Evolutionary conservation across 306 rosid species (phyloP), one percentile per base, ranked within the genome.

Genomic region (Hylodesmum podocarpum): DNA sequence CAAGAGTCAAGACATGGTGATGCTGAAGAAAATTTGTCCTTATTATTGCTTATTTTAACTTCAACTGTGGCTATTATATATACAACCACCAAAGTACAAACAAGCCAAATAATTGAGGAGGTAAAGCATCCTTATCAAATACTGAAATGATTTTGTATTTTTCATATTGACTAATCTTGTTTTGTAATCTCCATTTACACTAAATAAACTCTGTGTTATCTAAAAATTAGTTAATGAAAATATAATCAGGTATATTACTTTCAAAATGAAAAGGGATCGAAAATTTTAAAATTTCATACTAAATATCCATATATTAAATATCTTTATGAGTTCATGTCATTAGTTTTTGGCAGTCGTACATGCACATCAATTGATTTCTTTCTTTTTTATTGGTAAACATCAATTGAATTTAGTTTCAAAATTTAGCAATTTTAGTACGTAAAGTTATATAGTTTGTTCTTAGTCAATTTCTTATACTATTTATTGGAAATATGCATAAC

Each of bases 371-470:
- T n/a, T n/a, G n/a, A n/a, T n/a, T n/a, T n/a, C n/a, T n/a, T n/a
- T n/a, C n/a, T n/a, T n/a, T n/a, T n/a, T n/a, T n/a, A n/a, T n/a
- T n/a, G n/a, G n/a, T n/a, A n/a, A n/a, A n/a, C 43, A 29, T 50
- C 15, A 51, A n/a, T 7, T 63, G 68, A 70, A 63, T 5, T 24
- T 25, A 19, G 27, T 47, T 50, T 44, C 54, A 62, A 40, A 40
- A 33, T 11, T 3, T 10, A 40, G 41, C 75, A 83, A 68, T 79
- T 79, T 79, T 5, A 79, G 54, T 55, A 83, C 86, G 83, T 40
- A 67, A 83, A 83, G 81, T 51, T 67, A 71, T 50, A 51, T 64
- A 29, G 81, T 40, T 47, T 70, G 53, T 16, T 70, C 12, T 64
- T 2, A 15, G 82, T 77, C 85, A 64, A 76, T 75, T 61, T 70